Conservation (phyloP, 495 filamentous ascomycete species). For the Neurospora terricola region DNA sequence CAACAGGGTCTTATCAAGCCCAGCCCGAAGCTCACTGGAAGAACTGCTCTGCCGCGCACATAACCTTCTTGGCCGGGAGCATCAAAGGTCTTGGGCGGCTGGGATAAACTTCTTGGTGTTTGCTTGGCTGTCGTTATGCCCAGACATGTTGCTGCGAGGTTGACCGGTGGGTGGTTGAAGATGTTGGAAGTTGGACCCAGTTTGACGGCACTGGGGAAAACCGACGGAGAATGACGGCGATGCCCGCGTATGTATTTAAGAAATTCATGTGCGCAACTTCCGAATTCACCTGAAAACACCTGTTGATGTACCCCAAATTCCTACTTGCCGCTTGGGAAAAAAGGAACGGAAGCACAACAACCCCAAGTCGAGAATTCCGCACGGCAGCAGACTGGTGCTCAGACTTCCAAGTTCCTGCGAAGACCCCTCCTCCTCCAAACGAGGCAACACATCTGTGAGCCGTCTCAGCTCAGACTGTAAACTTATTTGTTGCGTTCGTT, state of each 20-base stretch:
- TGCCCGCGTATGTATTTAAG: background rate
- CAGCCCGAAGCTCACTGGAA: background rate
- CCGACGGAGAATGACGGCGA: background rate
- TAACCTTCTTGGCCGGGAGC: background rate
- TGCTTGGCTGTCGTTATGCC: slow-evolving; percentile 14
- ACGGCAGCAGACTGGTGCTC: background rate
- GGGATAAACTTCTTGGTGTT: slow-evolving; percentile 21
- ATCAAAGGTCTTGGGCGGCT: slow-evolving; percentile 4
- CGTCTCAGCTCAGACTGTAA: background rate
- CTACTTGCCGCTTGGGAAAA: background rate
- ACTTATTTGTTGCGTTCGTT: background rate
- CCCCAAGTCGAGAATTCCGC: background rate
- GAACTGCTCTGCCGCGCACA: background rate
- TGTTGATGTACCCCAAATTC: background rate
- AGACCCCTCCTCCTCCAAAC: background rate
- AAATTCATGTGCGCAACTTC: background rate
- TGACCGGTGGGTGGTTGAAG: slow-evolving; percentile 3
- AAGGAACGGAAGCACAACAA: background rate
- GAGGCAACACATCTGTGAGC: background rate
- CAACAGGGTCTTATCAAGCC: background rate
- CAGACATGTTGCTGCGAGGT: background rate
- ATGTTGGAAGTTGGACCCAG: background rate
- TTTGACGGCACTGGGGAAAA: background rate
- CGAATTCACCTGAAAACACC: background rate
- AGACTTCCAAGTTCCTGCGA: background rate